Conservation (phyloP, 2,329 filamentous ascomycete genomes). For the Diaporthe citriasiana region DNA sequence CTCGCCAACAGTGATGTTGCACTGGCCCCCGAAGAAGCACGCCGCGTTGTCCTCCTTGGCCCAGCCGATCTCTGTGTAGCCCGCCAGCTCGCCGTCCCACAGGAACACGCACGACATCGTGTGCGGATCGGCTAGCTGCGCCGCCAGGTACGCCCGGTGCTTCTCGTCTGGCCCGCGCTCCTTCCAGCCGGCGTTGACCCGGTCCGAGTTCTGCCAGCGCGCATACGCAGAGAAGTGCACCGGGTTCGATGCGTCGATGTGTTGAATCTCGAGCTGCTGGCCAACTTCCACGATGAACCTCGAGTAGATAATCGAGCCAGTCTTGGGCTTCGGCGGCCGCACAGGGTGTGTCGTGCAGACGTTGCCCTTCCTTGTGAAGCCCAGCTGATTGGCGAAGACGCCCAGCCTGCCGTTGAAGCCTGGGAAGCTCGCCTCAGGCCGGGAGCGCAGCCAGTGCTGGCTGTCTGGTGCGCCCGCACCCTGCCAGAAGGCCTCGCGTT, state of each 20-base stretch:
- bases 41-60: constrained; percentile 50
- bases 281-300: constrained; percentile 48
- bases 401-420: constrained; percentile 47
- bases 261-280: constrained; percentile 45
- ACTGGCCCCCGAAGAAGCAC: constrained; percentile 48
- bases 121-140: constrained; percentile 47
- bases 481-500: constrained; percentile 45
- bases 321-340: constrained; percentile 47
- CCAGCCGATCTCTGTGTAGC: constrained; percentile 49
- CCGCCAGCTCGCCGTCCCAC: constrained; percentile 49
- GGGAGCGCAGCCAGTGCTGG: constrained; percentile 46
- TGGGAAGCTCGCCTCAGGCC: constrained; percentile 47
- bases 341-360: constrained; percentile 49
- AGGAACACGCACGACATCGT: constrained; percentile 50
- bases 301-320: constrained; percentile 47
- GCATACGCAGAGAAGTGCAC: constrained; percentile 47
- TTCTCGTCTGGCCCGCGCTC: constrained; percentile 49
- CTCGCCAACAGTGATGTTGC: constrained; percentile 48
- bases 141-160: constrained; percentile 47
- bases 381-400: constrained; percentile 46
- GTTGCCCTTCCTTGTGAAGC: constrained; percentile 48
- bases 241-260: constrained; percentile 48
- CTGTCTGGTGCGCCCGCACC: constrained; percentile 48
- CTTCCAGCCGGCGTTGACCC: constrained; percentile 48
- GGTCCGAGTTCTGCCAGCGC: constrained; percentile 49